Base-by-base conservation (phyloP, 2,329 filamentous ascomycete species). In the Rhinocladiella similis region DNA sequence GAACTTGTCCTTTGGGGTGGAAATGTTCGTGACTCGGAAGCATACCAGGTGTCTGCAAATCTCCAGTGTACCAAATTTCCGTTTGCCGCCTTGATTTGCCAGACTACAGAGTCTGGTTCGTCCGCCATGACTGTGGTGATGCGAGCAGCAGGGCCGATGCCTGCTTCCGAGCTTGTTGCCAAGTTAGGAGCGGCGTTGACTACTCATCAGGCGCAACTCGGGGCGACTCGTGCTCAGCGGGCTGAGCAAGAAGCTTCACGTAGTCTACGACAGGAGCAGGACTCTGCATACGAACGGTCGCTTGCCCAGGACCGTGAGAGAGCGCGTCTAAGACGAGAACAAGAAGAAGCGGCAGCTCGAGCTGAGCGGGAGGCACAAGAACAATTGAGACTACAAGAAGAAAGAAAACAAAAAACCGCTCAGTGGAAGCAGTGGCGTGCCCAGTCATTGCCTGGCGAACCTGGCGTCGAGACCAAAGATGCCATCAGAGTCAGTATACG, bases 41-140 rank as follows among this genome's bases (percentile, higher is more conserved):
- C 93, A 4, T 97, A 95, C 72, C 91, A 97, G 70, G 91, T 97
- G 39, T 86, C 91, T n/a, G 82, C 84, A 12, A 91, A 92, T 45
- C 84, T 97, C 61, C 87, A 87, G 65, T 94, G 90, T 72, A 96
- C 90, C 57, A 96, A 95, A 69, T 97, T 94, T 67, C 94, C 94
- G 9, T 97, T 96, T 70, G 86, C 89, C 0, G 90, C 88, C 13
- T 74, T 97, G 2, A 86, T 97, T 25, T 92, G 91, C 55, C 87
- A 97, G 62, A 96, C 92, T 0, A 91, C 92, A 0, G 87, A 88
- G 63, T 86, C 93, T 59, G 59, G 64, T 18, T 60, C 59, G 9
- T 89, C 89, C 1, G 85, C 91, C 14, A 97, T 99, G 93, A 91
- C 91, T 36, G 89, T 96, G 14, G 83, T 97, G 54, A 86, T 90